A percentile compares a stretch with the other conserved stretches of the same genome.
Conservation (phyloP, 257 asterid genomes). For the Ocimum tenuiflorum region DNA sequence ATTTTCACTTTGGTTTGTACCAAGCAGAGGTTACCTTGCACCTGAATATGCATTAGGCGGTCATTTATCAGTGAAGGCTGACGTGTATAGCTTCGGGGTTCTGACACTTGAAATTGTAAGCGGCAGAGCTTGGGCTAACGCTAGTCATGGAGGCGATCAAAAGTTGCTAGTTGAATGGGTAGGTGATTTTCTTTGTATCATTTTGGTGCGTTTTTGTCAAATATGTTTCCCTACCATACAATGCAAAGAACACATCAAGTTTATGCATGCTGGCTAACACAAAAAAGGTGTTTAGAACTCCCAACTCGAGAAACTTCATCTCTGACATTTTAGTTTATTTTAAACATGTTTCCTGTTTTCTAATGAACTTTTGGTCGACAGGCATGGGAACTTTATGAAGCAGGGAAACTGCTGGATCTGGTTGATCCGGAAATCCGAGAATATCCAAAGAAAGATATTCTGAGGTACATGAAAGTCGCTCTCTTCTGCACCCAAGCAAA, state of each 20-base stretch:
- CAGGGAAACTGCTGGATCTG: slow-evolving; percentile 50
- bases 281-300: too few relatives aligned
- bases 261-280: too few relatives aligned
- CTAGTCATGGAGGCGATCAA: slow-evolving; percentile 35
- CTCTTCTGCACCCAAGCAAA: slow-evolving; percentile 86
- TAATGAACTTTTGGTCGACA: slow-evolving; percentile 14
- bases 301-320: too few relatives aligned
- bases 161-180: slow-evolving; percentile 80
- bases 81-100: slow-evolving; percentile 85
- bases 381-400: slow-evolving; percentile 80
- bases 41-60: slow-evolving; percentile 94
- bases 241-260: too few relatives aligned
- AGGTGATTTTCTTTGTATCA: slow-evolving; percentile 13
- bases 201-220: too few relatives aligned
- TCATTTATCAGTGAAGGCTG: slow-evolving; percentile 85
- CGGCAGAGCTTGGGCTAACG: slow-evolving; percentile 49
- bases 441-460: slow-evolving; percentile 46
- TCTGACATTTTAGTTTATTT: too few relatives aligned
- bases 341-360: too few relatives aligned
- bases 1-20: slow-evolving; percentile 19
- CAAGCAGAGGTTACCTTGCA: slow-evolving; percentile 88
- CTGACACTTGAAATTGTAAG: slow-evolving; percentile 70
- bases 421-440: slow-evolving; percentile 65
- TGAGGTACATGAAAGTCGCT: slow-evolving; percentile 72
- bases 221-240: too few relatives aligned